These are phyloP conservation scores for Fusarium fracticaudum DNA, from an alignment of 2,329 filamentous ascomycete species.

Conservation along the genomic window DNA sequence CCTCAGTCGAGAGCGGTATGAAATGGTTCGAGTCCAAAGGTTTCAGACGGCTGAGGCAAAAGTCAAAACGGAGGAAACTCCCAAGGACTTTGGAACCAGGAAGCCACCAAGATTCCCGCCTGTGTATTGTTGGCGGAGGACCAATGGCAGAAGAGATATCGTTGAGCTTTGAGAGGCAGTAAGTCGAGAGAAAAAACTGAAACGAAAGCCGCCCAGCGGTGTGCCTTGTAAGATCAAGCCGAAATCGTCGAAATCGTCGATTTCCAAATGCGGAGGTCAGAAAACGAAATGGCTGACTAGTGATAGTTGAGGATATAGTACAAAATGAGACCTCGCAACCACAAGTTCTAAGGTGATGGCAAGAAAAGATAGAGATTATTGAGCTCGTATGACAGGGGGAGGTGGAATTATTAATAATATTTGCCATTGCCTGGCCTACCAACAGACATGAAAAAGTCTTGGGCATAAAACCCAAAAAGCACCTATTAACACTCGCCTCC, in stretches of 20 bases:
- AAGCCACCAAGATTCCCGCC: not conserved
- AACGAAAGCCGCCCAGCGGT: not conserved
- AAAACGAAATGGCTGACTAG: not conserved
- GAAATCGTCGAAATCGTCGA: not conserved
- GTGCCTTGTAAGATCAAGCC: not conserved
- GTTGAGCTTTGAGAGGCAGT: slow-evolving; percentile 3
- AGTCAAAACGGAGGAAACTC: slow-evolving; percentile 11
- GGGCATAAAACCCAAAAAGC: slow-evolving; percentile 1
- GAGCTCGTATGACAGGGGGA: not conserved
- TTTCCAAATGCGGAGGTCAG: slow-evolving; percentile 5
- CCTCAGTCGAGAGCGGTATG: not conserved
- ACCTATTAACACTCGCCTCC: not conserved
- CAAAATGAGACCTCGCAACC: not conserved
- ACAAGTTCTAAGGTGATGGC: not conserved
- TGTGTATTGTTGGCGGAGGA: not conserved
- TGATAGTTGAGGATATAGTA: not conserved
- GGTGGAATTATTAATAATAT: slow-evolving; percentile 14
- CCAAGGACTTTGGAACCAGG: not conserved
- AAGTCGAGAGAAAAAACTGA: not conserved
- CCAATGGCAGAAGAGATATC: slow-evolving; percentile 1
- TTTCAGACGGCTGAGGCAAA: slow-evolving; percentile 10
- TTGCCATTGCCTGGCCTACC: slow-evolving; percentile 3
- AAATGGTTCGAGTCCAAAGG: not conserved
- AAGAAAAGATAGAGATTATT: not conserved
- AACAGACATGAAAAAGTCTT: not conserved